Evolutionary conservation across 2,329 filamentous ascomycete species (phyloP), one percentile per base, ranked within the genome.

Genomic region (Aspergillus fijiensis): DNA sequence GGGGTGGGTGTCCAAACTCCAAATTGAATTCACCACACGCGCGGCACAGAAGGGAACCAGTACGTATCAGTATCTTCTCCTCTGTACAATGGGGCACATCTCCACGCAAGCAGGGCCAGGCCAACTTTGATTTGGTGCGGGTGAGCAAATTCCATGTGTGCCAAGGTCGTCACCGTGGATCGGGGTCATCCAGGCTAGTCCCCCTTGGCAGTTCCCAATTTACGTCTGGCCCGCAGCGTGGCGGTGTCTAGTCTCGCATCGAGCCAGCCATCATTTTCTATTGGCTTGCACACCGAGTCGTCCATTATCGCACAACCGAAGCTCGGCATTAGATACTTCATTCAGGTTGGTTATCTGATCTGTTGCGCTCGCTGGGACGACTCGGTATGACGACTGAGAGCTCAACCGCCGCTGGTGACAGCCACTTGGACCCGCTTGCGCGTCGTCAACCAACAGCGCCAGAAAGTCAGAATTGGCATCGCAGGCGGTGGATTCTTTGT

Each of bases 91-190:
- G 51, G 50, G 48, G 52, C 19, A n/a, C 52, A 54, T 47, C 52
- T 47, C 42, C 27, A 55, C 52, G 25, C 52, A 45, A 55, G 33
- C 42, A 29, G 45, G 23, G n/a, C 27, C 6, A 12, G 27, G n/a
- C 11, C 25, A 27, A 39, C 27, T 29, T 23, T 48, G 52, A 55
- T 55, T 48, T 7, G 58, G 31, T 19, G 16, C 14, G 6, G 3
- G 21, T 2, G 25, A 9, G 16, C 14, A 21, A 47, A 42, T 53
- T 60, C 59, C 59, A 60, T 49, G 49, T 47, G 12, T 31, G 55
- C 59, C 59, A 60, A 60, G 59, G 23, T 16, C 35, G 35, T 49
- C 59, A 51, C 55, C 49, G 50, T 58, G 57, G 57, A 58, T 58
- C 57, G 25, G 35, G 23, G 35, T 23, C 27, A n/a, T 10, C 33